Percentiles rank a stretch among this genome's conserved stretches.
Conservation (phyloP, 306 rosid species). For the Alnus glutinosa region DNA sequence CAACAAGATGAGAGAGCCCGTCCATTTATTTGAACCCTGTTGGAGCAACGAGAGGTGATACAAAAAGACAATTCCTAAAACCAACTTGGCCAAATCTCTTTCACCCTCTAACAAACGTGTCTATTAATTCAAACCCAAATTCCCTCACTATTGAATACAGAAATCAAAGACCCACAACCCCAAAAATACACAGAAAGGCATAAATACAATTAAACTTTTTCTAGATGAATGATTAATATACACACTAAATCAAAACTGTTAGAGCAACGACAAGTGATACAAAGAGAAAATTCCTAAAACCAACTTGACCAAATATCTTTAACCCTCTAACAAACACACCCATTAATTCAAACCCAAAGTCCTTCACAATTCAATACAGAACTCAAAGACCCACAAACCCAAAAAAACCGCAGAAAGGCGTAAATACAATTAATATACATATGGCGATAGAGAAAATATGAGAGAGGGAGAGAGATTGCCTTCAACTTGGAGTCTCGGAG, state of each 20-base stretch:
- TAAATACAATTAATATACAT: background rate
- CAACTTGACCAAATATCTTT: background rate
- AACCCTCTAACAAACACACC: background rate
- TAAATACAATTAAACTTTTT: background rate
- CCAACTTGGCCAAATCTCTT: background rate
- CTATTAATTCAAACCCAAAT: background rate
- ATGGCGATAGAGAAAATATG: background rate
- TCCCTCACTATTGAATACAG: background rate
- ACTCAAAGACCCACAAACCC: background rate
- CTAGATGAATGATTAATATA: background rate
- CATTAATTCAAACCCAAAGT: background rate
- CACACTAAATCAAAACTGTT: background rate
- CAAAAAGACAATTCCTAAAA: background rate
- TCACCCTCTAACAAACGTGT: background rate
- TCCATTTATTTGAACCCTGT: background rate
- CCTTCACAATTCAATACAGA: background rate
- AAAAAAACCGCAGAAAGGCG: background rate
- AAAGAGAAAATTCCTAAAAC: background rate
- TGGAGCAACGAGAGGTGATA: background rate
- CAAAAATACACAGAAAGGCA: background rate
- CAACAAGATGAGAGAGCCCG: background rate
- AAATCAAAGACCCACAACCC: background rate
- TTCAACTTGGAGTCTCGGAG: constrained; percentile 88
- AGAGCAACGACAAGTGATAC: background rate
- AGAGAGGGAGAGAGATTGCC: constrained; percentile 38